Conservation (phyloP, 2,329 filamentous ascomycete species). For the Aspergillus unguis region DNA sequence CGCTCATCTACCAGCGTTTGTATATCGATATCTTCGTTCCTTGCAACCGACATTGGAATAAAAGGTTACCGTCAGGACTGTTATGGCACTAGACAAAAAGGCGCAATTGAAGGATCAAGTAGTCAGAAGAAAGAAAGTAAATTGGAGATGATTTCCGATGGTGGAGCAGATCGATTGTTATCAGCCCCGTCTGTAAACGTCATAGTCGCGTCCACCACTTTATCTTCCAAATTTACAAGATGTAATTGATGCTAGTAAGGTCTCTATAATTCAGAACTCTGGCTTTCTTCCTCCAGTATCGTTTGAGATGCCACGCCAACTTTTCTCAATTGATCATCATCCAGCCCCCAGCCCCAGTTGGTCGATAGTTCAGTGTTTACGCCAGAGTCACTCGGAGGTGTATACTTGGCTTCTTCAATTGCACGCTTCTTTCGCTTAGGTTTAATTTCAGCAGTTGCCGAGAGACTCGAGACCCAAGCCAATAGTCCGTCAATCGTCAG, state of each 20-base stretch:
- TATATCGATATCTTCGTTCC: not conserved
- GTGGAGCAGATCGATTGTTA: not conserved
- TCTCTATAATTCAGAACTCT: slow-evolving; percentile 11
- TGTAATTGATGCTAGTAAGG: not conserved
- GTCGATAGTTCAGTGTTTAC: not conserved
- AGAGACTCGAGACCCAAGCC: slow-evolving; percentile 44
- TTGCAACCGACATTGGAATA: not conserved
- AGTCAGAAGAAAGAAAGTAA: too few species aligned
- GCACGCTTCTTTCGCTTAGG: not conserved
- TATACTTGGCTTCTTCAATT: not conserved
- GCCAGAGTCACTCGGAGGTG: not conserved
- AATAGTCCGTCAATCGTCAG: slow-evolving; percentile 50
- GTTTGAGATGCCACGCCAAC: slow-evolving; percentile 22
- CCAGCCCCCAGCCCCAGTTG: slow-evolving; percentile 3
- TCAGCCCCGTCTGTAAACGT: not conserved
- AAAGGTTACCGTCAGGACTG: not conserved
- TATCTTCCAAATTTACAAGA: too few species aligned
- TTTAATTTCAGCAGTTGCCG: slow-evolving; percentile 9
- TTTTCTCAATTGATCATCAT: not conserved
- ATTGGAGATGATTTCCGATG: too few species aligned
- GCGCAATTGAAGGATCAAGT: too few species aligned
- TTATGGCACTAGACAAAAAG: too few species aligned
- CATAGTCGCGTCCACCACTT: too few species aligned
- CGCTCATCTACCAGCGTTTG: not conserved
- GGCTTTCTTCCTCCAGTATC: slow-evolving; percentile 32